Evolutionary conservation across 1,284 basidiomycete species (phyloP).

Genomic region (Melampsora americana): DNA sequence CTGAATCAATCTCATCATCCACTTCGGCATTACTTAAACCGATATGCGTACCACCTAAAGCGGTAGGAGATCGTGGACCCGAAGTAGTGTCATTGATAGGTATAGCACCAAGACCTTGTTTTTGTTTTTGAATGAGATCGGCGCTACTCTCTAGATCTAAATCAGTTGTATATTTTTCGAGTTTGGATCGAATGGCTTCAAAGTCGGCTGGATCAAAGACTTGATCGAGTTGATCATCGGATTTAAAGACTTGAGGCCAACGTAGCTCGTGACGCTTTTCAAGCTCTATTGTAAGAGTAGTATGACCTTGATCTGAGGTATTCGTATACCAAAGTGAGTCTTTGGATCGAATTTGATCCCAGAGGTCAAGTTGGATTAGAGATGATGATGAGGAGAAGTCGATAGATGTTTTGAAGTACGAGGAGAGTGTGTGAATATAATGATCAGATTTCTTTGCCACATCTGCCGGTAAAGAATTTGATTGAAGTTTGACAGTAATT

Average conservation of each 20-base stretch:
- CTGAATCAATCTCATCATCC: conserved; percentile 34
- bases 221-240: conserved; percentile 12
- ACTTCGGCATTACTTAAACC: conserved; percentile 18
- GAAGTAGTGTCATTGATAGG: neutral
- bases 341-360: neutral
- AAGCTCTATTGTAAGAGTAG: conserved; percentile 16
- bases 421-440: conserved; percentile 1
- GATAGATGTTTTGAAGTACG: conserved; percentile 5
- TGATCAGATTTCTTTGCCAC: neutral
- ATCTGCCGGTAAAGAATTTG: neutral
- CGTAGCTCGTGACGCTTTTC: conserved; percentile 11
- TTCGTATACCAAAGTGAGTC: conserved; percentile 24
- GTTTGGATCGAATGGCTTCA: conserved; percentile 15
- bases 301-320: neutral
- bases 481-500: neutral
- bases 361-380: conserved; percentile 1
- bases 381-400: neutral
- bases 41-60: neutral
- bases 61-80: neutral
- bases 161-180: conserved; percentile 25
- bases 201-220: conserved; percentile 20
- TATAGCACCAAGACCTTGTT: conserved; percentile 6
- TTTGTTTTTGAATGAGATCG: neutral
- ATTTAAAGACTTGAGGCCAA: conserved; percentile 29
- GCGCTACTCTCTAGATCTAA: neutral